phyloP scores from a whole-genome alignment of 768 basidiomycete genomes.

The Phylloporus sp. region DNA sequence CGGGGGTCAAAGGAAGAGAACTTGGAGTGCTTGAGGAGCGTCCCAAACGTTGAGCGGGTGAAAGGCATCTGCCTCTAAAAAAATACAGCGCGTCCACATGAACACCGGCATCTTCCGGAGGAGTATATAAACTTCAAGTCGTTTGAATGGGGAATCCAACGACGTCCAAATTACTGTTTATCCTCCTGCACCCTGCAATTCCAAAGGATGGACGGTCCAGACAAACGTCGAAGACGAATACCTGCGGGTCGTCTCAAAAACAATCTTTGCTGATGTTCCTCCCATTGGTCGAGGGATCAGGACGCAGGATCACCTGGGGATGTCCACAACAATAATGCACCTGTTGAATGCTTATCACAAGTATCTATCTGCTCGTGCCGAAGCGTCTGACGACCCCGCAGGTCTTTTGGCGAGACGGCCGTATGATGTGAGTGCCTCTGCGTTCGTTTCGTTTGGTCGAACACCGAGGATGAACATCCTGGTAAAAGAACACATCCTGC shows the following conservation, averaged over 20 bases:
- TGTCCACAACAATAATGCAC: conserved; percentile 64
- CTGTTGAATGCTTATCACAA: too few species aligned
- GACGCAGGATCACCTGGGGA: conserved; percentile 93
- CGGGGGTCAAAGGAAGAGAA: conserved; percentile 76
- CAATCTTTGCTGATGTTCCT: conserved; percentile 88
- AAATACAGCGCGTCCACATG: not conserved
- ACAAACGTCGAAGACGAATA: conserved; percentile 77
- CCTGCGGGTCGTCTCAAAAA: conserved; percentile 65
- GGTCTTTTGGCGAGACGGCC: too few species aligned
- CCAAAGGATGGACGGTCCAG: conserved; percentile 76
- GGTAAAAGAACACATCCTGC: conserved; percentile 84
- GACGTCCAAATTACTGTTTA: conserved; percentile 84
- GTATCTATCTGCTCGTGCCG: too few species aligned
- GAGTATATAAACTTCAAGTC: conserved; percentile 28
- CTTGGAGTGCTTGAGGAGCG: conserved; percentile 75
- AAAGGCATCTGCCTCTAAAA: conserved; percentile 18
- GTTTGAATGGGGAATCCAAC: conserved; percentile 30
- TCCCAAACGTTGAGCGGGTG: conserved; percentile 66
- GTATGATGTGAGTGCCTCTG: not conserved
- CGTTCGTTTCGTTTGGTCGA: conserved; percentile 8
- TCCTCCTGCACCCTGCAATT: conserved; percentile 41
- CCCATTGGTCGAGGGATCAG: conserved; percentile 86
- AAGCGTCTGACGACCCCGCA: too few species aligned
- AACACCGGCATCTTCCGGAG: conserved; percentile 24
- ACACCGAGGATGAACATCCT: conserved; percentile 77